Conservation (phyloP, 495 filamentous ascomycete species). For the Xylaria castorea region DNA sequence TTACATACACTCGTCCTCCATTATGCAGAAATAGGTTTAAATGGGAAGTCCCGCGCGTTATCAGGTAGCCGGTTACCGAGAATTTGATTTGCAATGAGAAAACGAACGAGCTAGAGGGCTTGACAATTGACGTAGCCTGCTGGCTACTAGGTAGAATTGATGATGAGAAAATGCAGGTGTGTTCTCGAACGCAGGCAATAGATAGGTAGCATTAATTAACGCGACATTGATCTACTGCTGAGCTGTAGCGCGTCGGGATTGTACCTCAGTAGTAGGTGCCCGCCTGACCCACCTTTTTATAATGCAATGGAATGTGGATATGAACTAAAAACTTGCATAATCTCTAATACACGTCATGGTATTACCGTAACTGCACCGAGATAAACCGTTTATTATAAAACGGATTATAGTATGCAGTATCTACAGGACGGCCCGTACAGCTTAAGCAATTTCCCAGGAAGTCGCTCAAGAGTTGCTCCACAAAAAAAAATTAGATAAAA, state of each 20-base stretch:
- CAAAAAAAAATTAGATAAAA: neutral
- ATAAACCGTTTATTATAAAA: neutral
- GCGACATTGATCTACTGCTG: neutral
- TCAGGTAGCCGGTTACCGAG: neutral
- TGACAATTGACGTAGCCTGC: neutral
- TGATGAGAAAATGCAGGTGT: neutral
- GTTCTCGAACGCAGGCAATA: neutral
- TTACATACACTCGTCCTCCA: constrained; percentile 61
- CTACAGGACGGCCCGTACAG: neutral
- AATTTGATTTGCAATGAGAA: neutral
- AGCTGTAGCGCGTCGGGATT: neutral
- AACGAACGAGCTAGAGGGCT: neutral
- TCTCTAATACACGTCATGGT: too few relatives aligned
- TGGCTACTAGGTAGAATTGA: neutral
- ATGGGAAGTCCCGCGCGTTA: neutral
- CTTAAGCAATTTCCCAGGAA: neutral
- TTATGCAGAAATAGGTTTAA: constrained; percentile 18
- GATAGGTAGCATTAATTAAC: constrained; percentile 7
- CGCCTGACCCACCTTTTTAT: too few relatives aligned
- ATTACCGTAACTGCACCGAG: neutral
- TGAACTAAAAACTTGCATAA: too few relatives aligned
- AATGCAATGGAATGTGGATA: too few relatives aligned
- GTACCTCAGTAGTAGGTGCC: too few relatives aligned
- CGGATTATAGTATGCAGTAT: neutral
- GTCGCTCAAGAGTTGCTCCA: neutral